A percentile compares a stretch with the other conserved stretches of the same genome.
Evolutionary conservation across 2,329 filamentous ascomycete genomes (phyloP).

Genomic region (Chrysoporthe cubensis): DNA sequence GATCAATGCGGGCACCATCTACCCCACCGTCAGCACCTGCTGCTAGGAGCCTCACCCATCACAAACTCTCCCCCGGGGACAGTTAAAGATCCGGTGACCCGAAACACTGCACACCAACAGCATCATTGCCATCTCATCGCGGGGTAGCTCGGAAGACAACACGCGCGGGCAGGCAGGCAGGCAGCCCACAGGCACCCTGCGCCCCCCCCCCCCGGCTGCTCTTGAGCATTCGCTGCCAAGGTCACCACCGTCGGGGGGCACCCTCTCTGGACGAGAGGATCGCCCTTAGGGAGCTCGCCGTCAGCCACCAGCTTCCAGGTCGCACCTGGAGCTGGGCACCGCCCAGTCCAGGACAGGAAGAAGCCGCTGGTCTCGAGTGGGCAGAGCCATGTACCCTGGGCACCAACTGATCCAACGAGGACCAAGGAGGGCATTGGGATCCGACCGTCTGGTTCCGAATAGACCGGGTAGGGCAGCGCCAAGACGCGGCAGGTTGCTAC

Average conservation of each 20-base stretch:
- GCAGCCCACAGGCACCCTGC: conserved; percentile 11
- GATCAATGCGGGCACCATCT: neutral
- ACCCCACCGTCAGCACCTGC: conserved; percentile 17
- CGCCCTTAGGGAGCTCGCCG: neutral
- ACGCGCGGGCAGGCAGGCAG: conserved; percentile 9
- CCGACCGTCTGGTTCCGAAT: conserved; percentile 15
- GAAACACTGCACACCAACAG: conserved; percentile 13
- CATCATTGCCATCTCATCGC: conserved; percentile 4
- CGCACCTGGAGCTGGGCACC: neutral
- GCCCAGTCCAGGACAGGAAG: neutral
- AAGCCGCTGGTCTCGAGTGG: neutral
- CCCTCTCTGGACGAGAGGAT: neutral
- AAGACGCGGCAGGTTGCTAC: neutral
- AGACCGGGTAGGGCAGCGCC: neutral
- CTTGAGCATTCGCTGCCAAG: neutral
- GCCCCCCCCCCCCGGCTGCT: neutral
- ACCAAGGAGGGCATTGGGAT: neutral
- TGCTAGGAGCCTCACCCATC: conserved; percentile 18
- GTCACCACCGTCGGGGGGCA: neutral
- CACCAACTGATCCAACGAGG: neutral
- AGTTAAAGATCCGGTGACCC: conserved; percentile 21
- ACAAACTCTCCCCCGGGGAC: conserved; percentile 14
- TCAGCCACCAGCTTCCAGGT: neutral
- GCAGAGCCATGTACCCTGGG: neutral
- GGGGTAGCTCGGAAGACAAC: neutral